These are phyloP conservation scores for Datisca glomerata DNA, from an alignment of 306 rosid genomes.

Conservation along the genomic window DNA sequence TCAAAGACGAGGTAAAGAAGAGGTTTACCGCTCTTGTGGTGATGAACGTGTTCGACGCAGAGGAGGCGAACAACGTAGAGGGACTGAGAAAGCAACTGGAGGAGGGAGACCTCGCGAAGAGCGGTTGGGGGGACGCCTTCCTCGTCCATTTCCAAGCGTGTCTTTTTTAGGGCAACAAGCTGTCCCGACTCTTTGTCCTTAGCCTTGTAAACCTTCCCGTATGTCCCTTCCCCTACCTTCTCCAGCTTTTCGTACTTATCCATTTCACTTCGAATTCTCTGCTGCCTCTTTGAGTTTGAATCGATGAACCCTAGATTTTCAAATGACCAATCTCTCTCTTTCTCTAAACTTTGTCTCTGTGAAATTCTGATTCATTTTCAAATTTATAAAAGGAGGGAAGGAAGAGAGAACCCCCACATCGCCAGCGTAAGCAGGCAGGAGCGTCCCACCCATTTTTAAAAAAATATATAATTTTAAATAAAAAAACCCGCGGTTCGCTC, in stretches of 20 bases:
- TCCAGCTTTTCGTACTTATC: slow-evolving; percentile 92
- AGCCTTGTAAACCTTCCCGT: slow-evolving; percentile 94
- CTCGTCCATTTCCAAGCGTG: slow-evolving; percentile 92
- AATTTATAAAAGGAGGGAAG: too few species aligned
- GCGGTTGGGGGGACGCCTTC: slow-evolving; percentile 95
- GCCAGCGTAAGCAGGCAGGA: too few species aligned
- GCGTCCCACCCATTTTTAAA: too few species aligned
- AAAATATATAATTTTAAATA: too few species aligned
- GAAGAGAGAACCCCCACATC: too few species aligned
- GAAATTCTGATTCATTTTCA: too few species aligned
- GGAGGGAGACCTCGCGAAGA: slow-evolving; percentile 81
- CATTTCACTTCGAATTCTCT: too few species aligned
- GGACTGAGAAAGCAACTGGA: slow-evolving; percentile 86
- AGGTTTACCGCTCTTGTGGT: slow-evolving; percentile 44
- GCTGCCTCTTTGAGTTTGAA: too few species aligned
- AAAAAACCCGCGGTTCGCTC: too few species aligned
- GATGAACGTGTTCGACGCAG: slow-evolving; percentile 63
- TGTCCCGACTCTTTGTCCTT: slow-evolving; percentile 66
- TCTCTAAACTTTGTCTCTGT: too few species aligned
- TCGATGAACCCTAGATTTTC: too few species aligned
- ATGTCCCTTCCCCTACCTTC: slow-evolving; percentile 96
- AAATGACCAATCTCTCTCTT: too few species aligned
- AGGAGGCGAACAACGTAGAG: slow-evolving; percentile 81
- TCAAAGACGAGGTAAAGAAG: slow-evolving; percentile 85
- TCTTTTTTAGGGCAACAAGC: slow-evolving; percentile 78